Evolutionary conservation across 331 rosid species (phyloP).

Genomic region (Quercus phellos): DNA sequence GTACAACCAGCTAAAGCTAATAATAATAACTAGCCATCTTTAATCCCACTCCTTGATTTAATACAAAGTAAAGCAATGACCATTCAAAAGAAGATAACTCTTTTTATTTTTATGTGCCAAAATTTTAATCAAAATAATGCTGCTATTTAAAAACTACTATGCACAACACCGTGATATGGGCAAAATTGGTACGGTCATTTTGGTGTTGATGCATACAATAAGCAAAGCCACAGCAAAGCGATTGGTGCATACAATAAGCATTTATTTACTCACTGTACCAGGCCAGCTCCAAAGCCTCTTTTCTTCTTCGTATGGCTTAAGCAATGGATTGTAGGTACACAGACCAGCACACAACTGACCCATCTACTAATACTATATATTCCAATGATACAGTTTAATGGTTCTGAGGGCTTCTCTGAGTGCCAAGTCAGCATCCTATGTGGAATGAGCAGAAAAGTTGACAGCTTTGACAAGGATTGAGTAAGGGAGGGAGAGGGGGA

Average conservation of each 20-base stretch:
- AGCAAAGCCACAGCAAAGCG: slow-evolving; percentile 6
- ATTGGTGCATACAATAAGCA: not conserved
- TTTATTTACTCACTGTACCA: too few species aligned
- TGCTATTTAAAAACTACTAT: not conserved
- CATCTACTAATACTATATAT: not conserved
- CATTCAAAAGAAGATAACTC: too few species aligned
- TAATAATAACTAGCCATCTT: not conserved
- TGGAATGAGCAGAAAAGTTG: slow-evolving; percentile 45
- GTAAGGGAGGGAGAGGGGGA: slow-evolving; percentile 26
- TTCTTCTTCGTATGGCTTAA: slow-evolving; percentile 42
- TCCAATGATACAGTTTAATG: not conserved
- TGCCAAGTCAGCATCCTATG: slow-evolving; percentile 61
- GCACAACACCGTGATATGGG: too few species aligned
- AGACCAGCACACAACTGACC: slow-evolving; percentile 19
- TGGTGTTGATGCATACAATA: too few species aligned
- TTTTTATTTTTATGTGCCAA: too few species aligned
- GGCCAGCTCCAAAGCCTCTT: slow-evolving; percentile 42
- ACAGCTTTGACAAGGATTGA: not conserved
- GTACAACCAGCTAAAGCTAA: not conserved
- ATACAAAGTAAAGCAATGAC: not conserved
- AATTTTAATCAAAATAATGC: not conserved
- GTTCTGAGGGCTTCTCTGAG: slow-evolving; percentile 12
- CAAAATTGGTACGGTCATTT: too few species aligned
- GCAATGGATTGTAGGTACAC: slow-evolving; percentile 34
- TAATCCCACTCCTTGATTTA: not conserved